A percentile compares a stretch with the other conserved stretches of the same genome.
Conservation (phyloP, 2,329 filamentous ascomycete genomes). For the Arthrobotrys sinensis region DNA sequence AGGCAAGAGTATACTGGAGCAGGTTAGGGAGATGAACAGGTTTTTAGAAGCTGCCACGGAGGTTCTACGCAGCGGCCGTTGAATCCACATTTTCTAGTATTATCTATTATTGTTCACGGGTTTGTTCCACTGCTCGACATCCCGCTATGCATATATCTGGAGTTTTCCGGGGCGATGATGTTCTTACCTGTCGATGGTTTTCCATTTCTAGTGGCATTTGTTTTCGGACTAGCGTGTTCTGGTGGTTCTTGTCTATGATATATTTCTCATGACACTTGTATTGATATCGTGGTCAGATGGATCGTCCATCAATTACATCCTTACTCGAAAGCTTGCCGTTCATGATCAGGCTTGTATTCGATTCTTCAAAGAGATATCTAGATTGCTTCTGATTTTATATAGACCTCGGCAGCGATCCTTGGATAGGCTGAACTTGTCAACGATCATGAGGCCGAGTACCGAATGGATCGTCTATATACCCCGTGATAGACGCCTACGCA, state of each 20-base stretch:
- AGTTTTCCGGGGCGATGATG: slow-evolving; percentile 20
- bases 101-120: background rate
- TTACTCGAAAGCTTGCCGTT: background rate
- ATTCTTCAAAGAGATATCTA: no score
- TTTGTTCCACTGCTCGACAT: slow-evolving; percentile 18
- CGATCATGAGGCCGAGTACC: background rate
- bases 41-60: slow-evolving; percentile 52
- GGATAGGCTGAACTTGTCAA: background rate
- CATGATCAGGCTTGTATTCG: background rate
- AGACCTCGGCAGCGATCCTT: background rate
- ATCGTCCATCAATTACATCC: background rate
- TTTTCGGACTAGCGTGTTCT: slow-evolving; percentile 9
- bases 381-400: slow-evolving; percentile 7
- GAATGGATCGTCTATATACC: background rate
- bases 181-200: slow-evolving; percentile 17
- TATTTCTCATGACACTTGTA: background rate
- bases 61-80: slow-evolving; percentile 24
- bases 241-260: slow-evolving; percentile 1
- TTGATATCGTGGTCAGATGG: background rate
- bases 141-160: slow-evolving; percentile 26
- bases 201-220: slow-evolving; percentile 1
- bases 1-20: slow-evolving; percentile 48
- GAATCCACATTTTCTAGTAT: background rate
- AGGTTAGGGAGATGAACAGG: slow-evolving; percentile 56
- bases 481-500: background rate